Conservation (phyloP, 78 protist species). For the Dictyostelium capitatum region DNA sequence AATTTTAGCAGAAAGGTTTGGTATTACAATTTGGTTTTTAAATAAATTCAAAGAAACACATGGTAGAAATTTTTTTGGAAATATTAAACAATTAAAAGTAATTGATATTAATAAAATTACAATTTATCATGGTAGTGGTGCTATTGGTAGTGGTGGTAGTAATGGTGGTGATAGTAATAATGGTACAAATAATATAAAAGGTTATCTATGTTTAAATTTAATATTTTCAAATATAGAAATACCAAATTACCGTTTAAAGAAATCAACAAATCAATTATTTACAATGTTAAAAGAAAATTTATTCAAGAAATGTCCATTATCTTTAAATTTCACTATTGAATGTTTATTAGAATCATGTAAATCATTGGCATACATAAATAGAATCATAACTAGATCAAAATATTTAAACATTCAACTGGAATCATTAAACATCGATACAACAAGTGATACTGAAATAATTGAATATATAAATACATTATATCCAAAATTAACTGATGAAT, state of each 20-base stretch:
- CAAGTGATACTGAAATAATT: no score
- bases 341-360: slow-evolving; percentile 2
- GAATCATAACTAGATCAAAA: not conserved
- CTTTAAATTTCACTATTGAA: not conserved
- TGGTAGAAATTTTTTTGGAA: not conserved
- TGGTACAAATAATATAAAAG: not conserved
- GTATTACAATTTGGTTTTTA: not conserved
- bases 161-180: not conserved
- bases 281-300: not conserved
- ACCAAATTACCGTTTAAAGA: not conserved
- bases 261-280: not conserved
- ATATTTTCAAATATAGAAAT: no score
- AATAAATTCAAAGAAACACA: not conserved
- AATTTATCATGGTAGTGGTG: no score
- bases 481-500: not conserved
- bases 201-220: no score
- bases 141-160: no score
- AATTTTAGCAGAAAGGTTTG: not conserved
- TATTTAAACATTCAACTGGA: not conserved
- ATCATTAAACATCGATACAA: no score
- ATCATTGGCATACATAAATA: not conserved
- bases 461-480: not conserved
- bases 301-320: not conserved
- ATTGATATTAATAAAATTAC: not conserved
- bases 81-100: not conserved